Base-by-base conservation (phyloP, 2,329 filamentous ascomycete species). In the Diplocarpon mali region DNA sequence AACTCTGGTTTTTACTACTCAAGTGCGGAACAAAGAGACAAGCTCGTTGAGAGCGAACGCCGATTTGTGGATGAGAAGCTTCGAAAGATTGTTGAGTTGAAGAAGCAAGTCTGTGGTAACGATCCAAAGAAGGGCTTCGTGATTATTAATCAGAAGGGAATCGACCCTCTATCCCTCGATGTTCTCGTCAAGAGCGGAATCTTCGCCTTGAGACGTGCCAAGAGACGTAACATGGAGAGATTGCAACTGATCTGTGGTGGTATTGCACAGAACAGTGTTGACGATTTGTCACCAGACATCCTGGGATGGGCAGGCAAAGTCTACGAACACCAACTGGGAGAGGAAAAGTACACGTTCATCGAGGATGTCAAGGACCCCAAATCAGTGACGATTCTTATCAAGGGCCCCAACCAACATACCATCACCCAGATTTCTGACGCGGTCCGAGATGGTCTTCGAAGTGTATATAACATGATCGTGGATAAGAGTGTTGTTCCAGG, bases 401-500 rank as follows among this genome's bases (percentile, higher is more conserved):
- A 96, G 73, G 92, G 92, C 17, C 92, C 92, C 52, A 98, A 98
- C 67, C 74, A 81, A 61, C 92, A 98, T 71, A 96, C 90, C 50
- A 98, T 98, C 59, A 80, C 85, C 12, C 92, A 98, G 67, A 88
- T 98, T 61, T 94, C 88, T 54, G 92, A 98, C 63, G 92, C 92
- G 2, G 92, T 96, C 36, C 80, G 92, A 43, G 92, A 98, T 63
- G 92, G 92, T 51, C 75, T 98, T 55, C 80, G 92, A 61, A 94
- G 87, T 63, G 92, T 96, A 40, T 96, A 95, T 77, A 98, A 98
- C 73, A 95, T 94, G 74, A 96, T 98, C 64, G 90, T 96, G n/a
- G 92, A 98, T 65, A 80, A 83, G 67, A 90, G 85, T 56, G 92
- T 98, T 15, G 87, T 98, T 20, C 92, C 92, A 1, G 92, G 92